Base-by-base conservation (phyloP, 179 eudicot species). In the Kewa caespitosa region DNA sequence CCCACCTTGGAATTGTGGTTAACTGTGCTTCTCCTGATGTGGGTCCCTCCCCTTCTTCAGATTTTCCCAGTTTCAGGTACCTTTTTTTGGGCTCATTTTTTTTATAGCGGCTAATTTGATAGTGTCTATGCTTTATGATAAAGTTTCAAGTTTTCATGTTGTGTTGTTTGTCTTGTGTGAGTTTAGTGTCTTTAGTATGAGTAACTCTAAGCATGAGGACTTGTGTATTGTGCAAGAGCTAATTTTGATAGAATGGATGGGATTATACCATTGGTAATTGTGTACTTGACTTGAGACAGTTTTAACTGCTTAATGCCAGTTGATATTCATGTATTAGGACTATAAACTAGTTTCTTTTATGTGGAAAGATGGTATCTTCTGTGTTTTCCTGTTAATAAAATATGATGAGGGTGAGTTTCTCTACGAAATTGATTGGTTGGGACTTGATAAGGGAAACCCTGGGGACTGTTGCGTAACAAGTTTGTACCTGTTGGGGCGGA, bases 21-120 rank as follows among this genome's bases (percentile, higher is more conserved):
- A 75, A 82, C 48, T 82, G 77, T 68, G 31, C 67, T 67, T 82
- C 85, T 11, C 76, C 85, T 76, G 85, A 82, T 54, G 41, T 60
- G 71, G 82, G 74, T 79, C 30, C 81, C 8, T 72, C 78, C 14
- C 67, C 81, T 76, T 76, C 84, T 67, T 55, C 85, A 4, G 80
- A 79, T 71, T 64, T 75, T 41, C 25, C 54, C 11, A 75, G 62
- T 38, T 32, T 82, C 11, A 82, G 85, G 85, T 82, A 74, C 34
- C 9, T 6, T 28, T 1, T 43, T 50, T 42, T 43, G 72, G 30
- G 17, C 7, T 50, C 48, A 30, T 59, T 27, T 23, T 28, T 12
- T 9, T 30, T 1, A 38, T 38, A 55, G 67, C 15, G 54, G 31
- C 0, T 36, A 1, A 33, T 10, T 64, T 70, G 33, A 50, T 59